Base-by-base conservation (phyloP, 495 filamentous ascomycete species). In the Cryomyces minteri region DNA sequence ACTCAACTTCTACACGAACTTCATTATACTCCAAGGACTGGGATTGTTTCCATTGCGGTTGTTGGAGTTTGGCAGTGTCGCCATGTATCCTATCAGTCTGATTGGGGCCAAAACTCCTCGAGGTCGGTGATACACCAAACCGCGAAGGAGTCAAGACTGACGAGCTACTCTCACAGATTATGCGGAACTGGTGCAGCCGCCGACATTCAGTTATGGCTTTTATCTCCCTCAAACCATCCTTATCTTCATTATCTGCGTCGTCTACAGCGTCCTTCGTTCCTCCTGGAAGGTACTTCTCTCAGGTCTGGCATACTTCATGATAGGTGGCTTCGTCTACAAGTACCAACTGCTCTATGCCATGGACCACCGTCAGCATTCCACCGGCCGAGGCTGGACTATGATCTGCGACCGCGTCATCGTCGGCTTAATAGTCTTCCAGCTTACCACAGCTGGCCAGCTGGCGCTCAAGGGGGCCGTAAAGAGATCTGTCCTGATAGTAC, bases 271-370 rank as follows among this genome's bases (percentile, higher is more conserved):
- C 11, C 77, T 96, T 12, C 83, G 81, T 0, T 72, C 74, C 45
- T 88, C 88, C 0, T 90, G 77, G 67, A 64, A 82, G 40, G 80
- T 95, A 12, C 74, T 93, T 12, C 67, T 82, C 28, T 80, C 90
- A 41, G 92, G 92, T 6, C 64, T 93, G 40, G 61, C 82, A 8
- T 99, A 95, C 60, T 99, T 96, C 55, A 64, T 74, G 10, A 70
- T 95, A 37, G 92, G 92, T 29, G 79, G 84, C 53, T 93, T 88
- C 55, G 88, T 86, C 30, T 94, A 96, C 72, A 99, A 99, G 59
- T 96, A 96, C 56, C 92, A 96, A 62, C 70, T 99, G 5, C 68
- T 99, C 4, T 99, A 96, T 60, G 85, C 92, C 7, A 96, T 99
- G 92, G 87, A 96, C 58, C 87, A 96, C 55, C 80, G 83, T 5